Conservation (phyloP, 768 basidiomycete species). For the Daedaleopsis sinensis region DNA sequence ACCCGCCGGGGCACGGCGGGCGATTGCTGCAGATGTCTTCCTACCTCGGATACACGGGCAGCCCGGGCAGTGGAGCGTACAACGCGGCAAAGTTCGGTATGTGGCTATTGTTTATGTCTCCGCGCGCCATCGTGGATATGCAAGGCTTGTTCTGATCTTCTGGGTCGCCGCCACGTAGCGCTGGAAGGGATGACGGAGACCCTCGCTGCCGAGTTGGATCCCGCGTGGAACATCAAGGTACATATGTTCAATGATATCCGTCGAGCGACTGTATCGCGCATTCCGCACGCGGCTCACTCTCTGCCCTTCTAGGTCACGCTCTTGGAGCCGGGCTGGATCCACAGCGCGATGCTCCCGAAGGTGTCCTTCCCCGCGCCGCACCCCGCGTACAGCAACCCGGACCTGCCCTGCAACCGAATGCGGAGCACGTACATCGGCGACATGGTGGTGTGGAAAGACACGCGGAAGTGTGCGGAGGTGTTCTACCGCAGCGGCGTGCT, state of each 20-base stretch:
- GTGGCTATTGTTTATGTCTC: no score
- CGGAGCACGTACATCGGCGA: background rate
- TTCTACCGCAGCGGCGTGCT: background rate
- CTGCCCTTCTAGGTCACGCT: no score
- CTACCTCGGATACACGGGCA: background rate
- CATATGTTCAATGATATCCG: no score
- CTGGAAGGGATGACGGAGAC: slow-evolving; percentile 35
- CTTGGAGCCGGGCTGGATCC: slow-evolving; percentile 21
- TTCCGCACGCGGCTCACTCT: no score
- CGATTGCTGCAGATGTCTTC: slow-evolving; percentile 33
- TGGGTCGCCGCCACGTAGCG: slow-evolving; percentile 24
- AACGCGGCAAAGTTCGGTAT: background rate
- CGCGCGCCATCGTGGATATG: background rate
- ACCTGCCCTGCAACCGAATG: background rate
- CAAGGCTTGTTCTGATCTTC: background rate
- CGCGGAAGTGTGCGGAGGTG: background rate
- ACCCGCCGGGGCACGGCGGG: slow-evolving; percentile 37
- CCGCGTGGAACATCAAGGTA: slow-evolving; percentile 41
- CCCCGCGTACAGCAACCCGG: slow-evolving; percentile 4
- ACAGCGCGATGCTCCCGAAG: slow-evolving; percentile 3
- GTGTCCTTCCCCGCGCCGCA: background rate
- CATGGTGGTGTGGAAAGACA: background rate
- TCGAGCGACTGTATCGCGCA: no score
- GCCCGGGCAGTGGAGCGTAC: background rate
- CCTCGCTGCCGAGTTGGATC: slow-evolving; percentile 36